Percentiles rank a stretch among this genome's conserved stretches.
Evolutionary conservation across 345 rosid genomes (phyloP).

Genomic region (Brassica cretica): DNA sequence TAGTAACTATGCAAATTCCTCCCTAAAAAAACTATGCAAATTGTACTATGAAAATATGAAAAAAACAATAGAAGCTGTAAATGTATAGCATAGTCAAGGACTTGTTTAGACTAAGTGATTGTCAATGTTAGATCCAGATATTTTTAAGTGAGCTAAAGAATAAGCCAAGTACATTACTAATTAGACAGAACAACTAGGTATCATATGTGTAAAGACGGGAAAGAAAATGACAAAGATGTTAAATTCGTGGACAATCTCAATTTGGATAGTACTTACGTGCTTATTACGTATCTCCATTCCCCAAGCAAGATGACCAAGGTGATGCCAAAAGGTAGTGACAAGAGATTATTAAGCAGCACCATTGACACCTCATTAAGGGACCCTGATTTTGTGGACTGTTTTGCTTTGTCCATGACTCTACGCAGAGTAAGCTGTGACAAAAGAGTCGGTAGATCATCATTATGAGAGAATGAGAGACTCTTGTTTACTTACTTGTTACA

Average conservation of each 20-base stretch:
- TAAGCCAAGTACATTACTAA: too few relatives aligned
- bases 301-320: slow-evolving; percentile 58
- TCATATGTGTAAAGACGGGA: background rate
- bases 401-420: slow-evolving; percentile 85
- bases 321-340: slow-evolving; percentile 78
- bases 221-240: background rate
- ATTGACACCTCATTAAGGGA: slow-evolving; percentile 80
- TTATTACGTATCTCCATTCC: slow-evolving; percentile 79
- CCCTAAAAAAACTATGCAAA: too few relatives aligned
- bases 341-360: slow-evolving; percentile 87
- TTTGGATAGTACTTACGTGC: slow-evolving; percentile 49
- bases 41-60: too few relatives aligned
- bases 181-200: background rate
- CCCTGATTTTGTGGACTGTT: slow-evolving; percentile 71
- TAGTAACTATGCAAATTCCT: too few relatives aligned
- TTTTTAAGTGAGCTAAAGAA: background rate
- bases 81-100: background rate
- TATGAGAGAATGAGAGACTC: slow-evolving; percentile 4
- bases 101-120: background rate
- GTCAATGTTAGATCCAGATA: slow-evolving; percentile 13
- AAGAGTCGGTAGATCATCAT: slow-evolving; percentile 2
- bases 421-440: slow-evolving; percentile 70
- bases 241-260: background rate
- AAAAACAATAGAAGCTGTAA: background rate
- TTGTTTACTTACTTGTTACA: background rate